Conservation (phyloP, 495 filamentous ascomycete species). For the Pyronema omphalodes region DNA sequence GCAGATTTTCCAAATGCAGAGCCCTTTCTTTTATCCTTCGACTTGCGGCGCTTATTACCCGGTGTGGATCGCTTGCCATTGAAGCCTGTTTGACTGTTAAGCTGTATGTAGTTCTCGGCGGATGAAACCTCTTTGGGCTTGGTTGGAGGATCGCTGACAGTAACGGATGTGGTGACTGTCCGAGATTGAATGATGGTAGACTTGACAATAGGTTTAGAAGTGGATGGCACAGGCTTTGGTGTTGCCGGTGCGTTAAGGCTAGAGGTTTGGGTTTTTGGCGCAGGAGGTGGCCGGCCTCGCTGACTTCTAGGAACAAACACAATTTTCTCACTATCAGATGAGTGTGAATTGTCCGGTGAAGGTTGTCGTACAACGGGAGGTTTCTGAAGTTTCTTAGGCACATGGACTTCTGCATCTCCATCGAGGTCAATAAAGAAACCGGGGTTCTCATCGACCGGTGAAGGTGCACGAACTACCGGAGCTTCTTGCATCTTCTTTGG, state of each 20-base stretch:
- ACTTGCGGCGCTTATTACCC: conserved; percentile 11
- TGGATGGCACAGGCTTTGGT: not conserved
- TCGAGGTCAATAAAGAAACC: conserved; percentile 10
- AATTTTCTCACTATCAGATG: conserved; percentile 17
- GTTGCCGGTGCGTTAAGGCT: not conserved
- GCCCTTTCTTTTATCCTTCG: conserved; percentile 5
- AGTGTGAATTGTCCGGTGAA: conserved; percentile 4
- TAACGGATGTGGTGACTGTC: not conserved
- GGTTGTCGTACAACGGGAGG: conserved; percentile 6
- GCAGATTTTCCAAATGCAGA: not conserved
- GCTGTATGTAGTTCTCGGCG: not conserved
- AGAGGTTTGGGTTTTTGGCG: not conserved
- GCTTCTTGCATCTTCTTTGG: not conserved
- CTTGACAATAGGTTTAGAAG: not conserved
- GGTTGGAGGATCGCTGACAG: not conserved
- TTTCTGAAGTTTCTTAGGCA: not conserved
- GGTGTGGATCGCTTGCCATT: conserved; percentile 3
- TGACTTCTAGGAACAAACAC: conserved; percentile 19
- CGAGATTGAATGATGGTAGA: not conserved
- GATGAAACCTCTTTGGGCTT: not conserved
- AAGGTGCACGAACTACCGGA: no score
- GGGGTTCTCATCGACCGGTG: no score
- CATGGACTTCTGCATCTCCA: conserved; percentile 6
- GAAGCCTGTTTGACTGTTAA: not conserved
- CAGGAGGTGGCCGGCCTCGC: not conserved